Evolutionary conservation across 768 basidiomycete genomes (phyloP).

Genomic region (Lentinula detonsa): DNA sequence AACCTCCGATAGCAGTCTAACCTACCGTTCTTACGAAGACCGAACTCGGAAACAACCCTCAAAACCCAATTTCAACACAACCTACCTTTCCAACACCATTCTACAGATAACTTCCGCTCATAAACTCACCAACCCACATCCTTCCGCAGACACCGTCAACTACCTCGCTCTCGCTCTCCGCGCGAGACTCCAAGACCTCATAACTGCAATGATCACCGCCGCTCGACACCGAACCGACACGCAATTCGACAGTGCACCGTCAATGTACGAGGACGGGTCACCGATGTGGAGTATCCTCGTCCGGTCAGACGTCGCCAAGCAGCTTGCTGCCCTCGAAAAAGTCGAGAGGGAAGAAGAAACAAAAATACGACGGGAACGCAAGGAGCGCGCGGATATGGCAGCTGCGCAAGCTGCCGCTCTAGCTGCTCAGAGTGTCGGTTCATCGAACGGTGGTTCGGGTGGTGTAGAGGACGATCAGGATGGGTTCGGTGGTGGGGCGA

Average conservation of each 20-base stretch:
- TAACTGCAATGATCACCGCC: slow-evolving; percentile 63
- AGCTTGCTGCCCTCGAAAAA: slow-evolving; percentile 68
- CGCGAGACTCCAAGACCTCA: slow-evolving; percentile 62
- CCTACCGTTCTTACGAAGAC: slow-evolving; percentile 69
- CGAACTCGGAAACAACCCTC: slow-evolving; percentile 71
- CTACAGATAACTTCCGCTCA: slow-evolving; percentile 61
- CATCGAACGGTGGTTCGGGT: slow-evolving; percentile 21
- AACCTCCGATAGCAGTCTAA: slow-evolving; percentile 51
- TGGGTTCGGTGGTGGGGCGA: slow-evolving; percentile 41
- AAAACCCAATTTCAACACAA: slow-evolving; percentile 64
- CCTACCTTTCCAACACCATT: slow-evolving; percentile 60
- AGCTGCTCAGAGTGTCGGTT: slow-evolving; percentile 47
- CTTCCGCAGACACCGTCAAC: slow-evolving; percentile 68
- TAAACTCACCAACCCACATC: slow-evolving; percentile 41
- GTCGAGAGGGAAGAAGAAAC: slow-evolving; percentile 83
- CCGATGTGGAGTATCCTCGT: slow-evolving; percentile 84
- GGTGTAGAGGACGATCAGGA: slow-evolving; percentile 31
- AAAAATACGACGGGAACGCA: slow-evolving; percentile 66
- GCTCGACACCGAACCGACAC: slow-evolving; percentile 65
- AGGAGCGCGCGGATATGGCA: slow-evolving; percentile 67
- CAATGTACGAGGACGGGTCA: slow-evolving; percentile 56
- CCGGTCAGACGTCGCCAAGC: slow-evolving; percentile 74
- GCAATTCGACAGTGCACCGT: slow-evolving; percentile 61
- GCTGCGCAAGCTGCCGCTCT: slow-evolving; percentile 64
- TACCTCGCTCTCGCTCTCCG: slow-evolving; percentile 80